Percentiles rank a stretch among this genome's conserved stretches.
Evolutionary conservation across 192 early-diverging fungal genomes (phyloP).

Genomic region (Haplosporangium gracile): DNA sequence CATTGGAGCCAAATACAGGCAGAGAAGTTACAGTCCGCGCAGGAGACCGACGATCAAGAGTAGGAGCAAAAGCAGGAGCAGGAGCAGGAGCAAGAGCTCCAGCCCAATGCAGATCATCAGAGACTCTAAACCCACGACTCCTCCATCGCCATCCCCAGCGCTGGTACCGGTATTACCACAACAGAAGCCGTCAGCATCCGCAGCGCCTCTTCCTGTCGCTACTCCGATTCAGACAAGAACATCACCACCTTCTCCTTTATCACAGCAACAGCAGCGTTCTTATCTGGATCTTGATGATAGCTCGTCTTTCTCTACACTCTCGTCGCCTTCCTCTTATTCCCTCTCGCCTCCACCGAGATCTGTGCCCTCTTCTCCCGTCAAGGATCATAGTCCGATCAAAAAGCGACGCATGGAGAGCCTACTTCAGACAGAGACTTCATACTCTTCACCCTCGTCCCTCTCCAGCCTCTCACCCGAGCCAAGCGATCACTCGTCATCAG

Average conservation of each 20-base stretch:
- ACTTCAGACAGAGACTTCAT: slow-evolving; percentile 9
- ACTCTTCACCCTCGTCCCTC: slow-evolving; percentile 25
- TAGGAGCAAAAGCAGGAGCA: slow-evolving; percentile 8
- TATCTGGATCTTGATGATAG: slow-evolving; percentile 38
- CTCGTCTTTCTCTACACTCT: slow-evolving; percentile 48
- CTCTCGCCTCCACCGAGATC: slow-evolving; percentile 30
- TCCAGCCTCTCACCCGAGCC: slow-evolving; percentile 36
- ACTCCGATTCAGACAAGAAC: background rate
- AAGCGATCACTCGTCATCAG: slow-evolving; percentile 16
- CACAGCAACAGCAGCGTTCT: background rate
- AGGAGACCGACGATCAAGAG: background rate
- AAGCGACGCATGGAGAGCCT: slow-evolving; percentile 29
- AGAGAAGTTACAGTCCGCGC: slow-evolving; percentile 12
- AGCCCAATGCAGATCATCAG: background rate
- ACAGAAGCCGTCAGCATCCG: background rate
- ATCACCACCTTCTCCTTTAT: background rate
- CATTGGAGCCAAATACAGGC: background rate
- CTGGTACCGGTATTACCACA: background rate
- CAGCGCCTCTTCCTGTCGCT: slow-evolving; percentile 2
- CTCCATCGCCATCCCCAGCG: slow-evolving; percentile 3
- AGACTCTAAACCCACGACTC: background rate
- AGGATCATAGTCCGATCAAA: slow-evolving; percentile 19
- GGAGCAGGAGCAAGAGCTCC: slow-evolving; percentile 5
- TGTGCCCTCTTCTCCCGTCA: slow-evolving; percentile 7
- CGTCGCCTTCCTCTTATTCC: slow-evolving; percentile 41